Base-by-base conservation (phyloP, 768 basidiomycete genomes). In the Piloderma croceum region DNA sequence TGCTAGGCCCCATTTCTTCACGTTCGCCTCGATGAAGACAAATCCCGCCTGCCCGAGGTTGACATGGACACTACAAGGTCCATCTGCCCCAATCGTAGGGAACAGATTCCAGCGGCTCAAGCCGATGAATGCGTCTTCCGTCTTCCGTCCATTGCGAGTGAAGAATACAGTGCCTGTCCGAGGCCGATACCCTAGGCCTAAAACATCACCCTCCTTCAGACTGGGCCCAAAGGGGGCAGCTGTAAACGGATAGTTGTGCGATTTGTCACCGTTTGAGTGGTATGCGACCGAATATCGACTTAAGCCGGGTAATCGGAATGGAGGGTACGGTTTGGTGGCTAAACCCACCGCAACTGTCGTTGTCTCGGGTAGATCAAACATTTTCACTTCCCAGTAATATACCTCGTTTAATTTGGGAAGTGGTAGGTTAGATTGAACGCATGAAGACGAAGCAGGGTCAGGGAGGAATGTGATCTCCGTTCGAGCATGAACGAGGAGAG, bases 381-480 rank as follows among this genome's bases (percentile, higher is more conserved):
- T 89, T 68, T 99, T 99, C 46, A 91, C 87, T 60, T 99, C 96
- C 89, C 90, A 99, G 60, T 99, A 99, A 60, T 99, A 99, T 10
- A 97, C 92, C 60, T 98, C 96, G 65, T 99, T 99, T 36, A 98
- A 72, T 58, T 97, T 97, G 10, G 96, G 96, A 3, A 99, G 69
- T 2, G 96, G 96, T 7, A 99, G 72, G 59, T 98, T 99, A 36
- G 91, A 94, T 67, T 97, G 90, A 7, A 99, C 96, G 44, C 79
- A 90, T 10, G 94, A 93, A 2, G 90, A 85, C 15, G 91, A 90
- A 22, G 89, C 84, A 18, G 96, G 93, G 56, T 93, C 86, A n/a
- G 89, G 83, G 45, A 99, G 83, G 66, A 99, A 99, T 5, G 93
- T 96, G 52, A 99, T 86, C 65, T 99, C 96, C 0, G 96, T 99